Percentiles rank a stretch among this genome's conserved stretches.
Evolutionary conservation across 495 filamentous ascomycete genomes (phyloP).

Genomic region (Aspergillus incahuasiensis): DNA sequence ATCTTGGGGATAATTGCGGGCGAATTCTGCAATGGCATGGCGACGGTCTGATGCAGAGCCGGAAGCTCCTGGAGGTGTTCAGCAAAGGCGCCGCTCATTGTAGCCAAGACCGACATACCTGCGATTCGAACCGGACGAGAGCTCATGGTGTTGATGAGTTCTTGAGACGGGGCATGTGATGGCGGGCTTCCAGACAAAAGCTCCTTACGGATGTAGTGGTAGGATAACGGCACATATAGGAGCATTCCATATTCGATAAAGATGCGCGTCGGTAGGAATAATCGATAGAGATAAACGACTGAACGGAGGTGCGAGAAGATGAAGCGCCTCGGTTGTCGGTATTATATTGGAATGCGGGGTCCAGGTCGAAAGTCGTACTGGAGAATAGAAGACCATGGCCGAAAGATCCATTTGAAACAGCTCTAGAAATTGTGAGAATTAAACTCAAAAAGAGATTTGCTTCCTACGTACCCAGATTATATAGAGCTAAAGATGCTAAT

Average conservation of each 20-base stretch:
- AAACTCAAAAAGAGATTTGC: too few relatives aligned
- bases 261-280: neutral
- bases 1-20: slow-evolving; percentile 42
- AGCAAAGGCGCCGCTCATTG: too few relatives aligned
- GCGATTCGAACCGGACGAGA: slow-evolving; percentile 22
- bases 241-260: neutral
- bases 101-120: too few relatives aligned
- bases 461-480: neutral
- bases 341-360: slow-evolving; percentile 13
- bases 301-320: neutral
- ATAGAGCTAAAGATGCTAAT: neutral
- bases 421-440: neutral
- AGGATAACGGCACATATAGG: neutral
- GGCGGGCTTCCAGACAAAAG: neutral
- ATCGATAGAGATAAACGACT: neutral
- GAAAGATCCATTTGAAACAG: neutral
- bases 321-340: slow-evolving; percentile 14
- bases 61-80: slow-evolving; percentile 33
- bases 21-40: slow-evolving; percentile 50
- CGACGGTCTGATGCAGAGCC: slow-evolving; percentile 54
- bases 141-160: slow-evolving; percentile 12
- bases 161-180: neutral
- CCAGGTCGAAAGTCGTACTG: slow-evolving; percentile 3
- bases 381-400: neutral
- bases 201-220: neutral